Conservation (phyloP, 2,329 filamentous ascomycete species). For the Botrytis paeoniae region DNA sequence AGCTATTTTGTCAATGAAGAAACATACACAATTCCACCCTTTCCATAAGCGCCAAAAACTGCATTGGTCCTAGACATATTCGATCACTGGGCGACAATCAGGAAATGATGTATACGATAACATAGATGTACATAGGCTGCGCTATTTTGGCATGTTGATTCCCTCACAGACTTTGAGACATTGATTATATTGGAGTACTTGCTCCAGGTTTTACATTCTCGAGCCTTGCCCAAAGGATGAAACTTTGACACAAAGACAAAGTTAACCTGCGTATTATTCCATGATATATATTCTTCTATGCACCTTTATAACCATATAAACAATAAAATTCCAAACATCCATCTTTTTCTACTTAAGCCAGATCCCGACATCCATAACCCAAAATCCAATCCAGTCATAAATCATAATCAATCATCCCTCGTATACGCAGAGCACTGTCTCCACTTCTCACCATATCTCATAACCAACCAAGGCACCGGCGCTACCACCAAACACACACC, state of each 20-base stretch:
- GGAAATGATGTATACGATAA: no score
- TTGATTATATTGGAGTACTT: background rate
- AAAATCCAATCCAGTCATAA: background rate
- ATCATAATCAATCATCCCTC: constrained; percentile 1
- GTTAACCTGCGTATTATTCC: background rate
- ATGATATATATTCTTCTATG: background rate
- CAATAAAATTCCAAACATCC: background rate
- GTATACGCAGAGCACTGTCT: constrained; percentile 12
- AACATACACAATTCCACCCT: no score
- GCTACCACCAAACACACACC: constrained; percentile 44
- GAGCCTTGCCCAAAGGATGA: background rate
- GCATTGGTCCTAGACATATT: no score
- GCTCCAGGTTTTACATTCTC: background rate
- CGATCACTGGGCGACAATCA: accelerated
- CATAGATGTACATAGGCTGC: background rate
- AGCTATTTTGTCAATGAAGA: no score
- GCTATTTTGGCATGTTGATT: background rate
- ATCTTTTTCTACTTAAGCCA: background rate
- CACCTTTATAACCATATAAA: background rate
- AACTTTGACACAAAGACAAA: background rate
- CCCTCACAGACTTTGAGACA: background rate
- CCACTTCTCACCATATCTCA: constrained; percentile 45
- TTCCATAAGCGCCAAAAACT: no score
- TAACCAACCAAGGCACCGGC: constrained; percentile 50
- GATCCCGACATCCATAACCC: background rate